Base-by-base conservation (phyloP, 257 asterid species). In the Plantago elongata region DNA sequence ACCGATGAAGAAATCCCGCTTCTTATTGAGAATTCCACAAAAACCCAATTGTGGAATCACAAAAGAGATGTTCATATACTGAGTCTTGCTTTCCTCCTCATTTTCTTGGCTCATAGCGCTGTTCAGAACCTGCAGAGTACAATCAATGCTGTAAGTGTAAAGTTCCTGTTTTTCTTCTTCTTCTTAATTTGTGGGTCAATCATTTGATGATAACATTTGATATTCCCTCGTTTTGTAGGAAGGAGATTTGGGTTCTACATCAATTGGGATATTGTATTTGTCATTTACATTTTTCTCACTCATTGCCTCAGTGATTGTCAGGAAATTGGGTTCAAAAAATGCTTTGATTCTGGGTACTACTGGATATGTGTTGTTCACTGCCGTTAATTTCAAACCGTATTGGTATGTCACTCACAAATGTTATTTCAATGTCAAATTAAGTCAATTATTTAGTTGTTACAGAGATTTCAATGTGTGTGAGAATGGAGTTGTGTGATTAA, bases 81-180 rank as follows among this genome's bases (percentile, higher is more conserved):
- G 40, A 81, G 95, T 76, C 84, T 77, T 72, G 85, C 95, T 49
- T 93, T 93, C 78, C 76, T 93, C 57, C 79, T 93, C 63, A 79
- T 93, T 65, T 89, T 93, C 79, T 66, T 83, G 72, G 99, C 99
- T 51, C 89, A 83, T 71, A 95, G 96, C 12, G 99, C 99, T 74
- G 95, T 87, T 68, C 99, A 93, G 87, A 93, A 93, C 78, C 72
- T 93, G 82, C 88, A 89, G 68, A 87, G 95, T 70, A 89, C 99
- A n/a, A 87, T 93, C 51, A 93, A 89, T 77, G 78, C 90, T 54
- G 99, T 89, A 74, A 34, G 3, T 34, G 5, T n/a, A 72, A 56
- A 68, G 5, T 63, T 37, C 2, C 0, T 7, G 29, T 38, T n/a
- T 62, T 30, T 2, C 14, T 65, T 14, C 1, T 5, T 58, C 8